These are phyloP conservation scores for Leptodontidium sp. DNA, from an alignment of 2,329 filamentous ascomycete genomes.

Conservation along the genomic window DNA sequence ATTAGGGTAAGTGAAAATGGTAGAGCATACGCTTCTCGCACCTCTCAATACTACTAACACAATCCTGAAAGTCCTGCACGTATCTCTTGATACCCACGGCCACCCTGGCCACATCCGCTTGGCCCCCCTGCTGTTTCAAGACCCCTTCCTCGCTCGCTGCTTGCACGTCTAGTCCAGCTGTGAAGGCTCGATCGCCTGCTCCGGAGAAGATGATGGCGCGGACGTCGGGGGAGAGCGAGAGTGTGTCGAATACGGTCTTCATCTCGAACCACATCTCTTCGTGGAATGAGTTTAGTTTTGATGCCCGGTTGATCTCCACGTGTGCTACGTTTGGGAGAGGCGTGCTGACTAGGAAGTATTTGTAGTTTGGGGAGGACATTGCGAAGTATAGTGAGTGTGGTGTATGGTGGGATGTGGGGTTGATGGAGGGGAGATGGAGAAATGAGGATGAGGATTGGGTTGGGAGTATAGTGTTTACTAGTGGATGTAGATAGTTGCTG, in stretches of 20 bases:
- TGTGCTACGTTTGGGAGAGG: conserved; percentile 81
- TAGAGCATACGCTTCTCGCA: conserved; percentile 81
- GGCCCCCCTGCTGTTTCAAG: conserved; percentile 46
- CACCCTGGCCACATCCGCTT: conserved; percentile 68
- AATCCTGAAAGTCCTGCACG: conserved; percentile 82
- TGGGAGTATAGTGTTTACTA: too few species aligned
- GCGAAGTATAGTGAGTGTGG: not conserved
- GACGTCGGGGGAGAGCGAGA: conserved; percentile 76
- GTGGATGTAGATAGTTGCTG: not conserved
- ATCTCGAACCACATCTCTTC: conserved; percentile 89
- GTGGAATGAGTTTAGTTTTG: conserved; percentile 89
- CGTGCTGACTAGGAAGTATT: conserved; percentile 67
- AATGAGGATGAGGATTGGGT: too few species aligned
- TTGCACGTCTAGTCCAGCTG: conserved; percentile 83
- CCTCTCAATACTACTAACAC: conserved; percentile 77
- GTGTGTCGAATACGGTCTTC: conserved; percentile 71
- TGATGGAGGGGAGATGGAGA: not conserved
- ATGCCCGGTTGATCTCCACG: conserved; percentile 87
- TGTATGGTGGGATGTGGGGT: not conserved
- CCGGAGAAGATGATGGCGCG: conserved; percentile 83
- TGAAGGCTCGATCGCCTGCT: conserved; percentile 85
- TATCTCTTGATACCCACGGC: conserved; percentile 70
- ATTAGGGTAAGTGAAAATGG: not conserved
- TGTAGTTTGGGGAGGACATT: conserved; percentile 31
- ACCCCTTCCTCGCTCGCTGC: conserved; percentile 65